Evolutionary conservation across 2,329 filamentous ascomycete genomes (phyloP).

Genomic region (Helotiales sp.): DNA sequence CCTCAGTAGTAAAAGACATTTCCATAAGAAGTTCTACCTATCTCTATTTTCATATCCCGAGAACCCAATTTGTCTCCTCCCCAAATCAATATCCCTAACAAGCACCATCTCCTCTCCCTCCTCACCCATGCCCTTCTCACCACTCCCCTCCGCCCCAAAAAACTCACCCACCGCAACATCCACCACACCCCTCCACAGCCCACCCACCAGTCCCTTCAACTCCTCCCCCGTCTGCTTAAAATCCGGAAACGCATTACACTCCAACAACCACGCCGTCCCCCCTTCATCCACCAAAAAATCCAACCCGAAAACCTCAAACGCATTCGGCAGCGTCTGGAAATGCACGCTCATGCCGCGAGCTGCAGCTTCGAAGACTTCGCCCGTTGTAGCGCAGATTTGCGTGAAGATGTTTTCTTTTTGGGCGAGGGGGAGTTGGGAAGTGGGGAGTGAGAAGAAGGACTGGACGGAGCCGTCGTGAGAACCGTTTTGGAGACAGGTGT

Average conservation of each 20-base stretch:
- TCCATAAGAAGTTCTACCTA: neutral
- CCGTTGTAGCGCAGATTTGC: conserved; percentile 76
- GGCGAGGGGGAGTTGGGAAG: conserved; percentile 17
- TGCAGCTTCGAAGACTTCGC: conserved; percentile 84
- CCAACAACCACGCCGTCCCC: conserved; percentile 75
- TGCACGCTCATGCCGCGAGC: conserved; percentile 83
- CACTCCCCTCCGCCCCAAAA: conserved; percentile 56
- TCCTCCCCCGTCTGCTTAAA: conserved; percentile 88
- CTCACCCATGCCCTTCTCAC: conserved; percentile 30
- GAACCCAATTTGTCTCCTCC: conserved; percentile 40
- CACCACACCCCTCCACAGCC: conserved; percentile 78
- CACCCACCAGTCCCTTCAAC: conserved; percentile 71
- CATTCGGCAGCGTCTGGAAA: conserved; percentile 87
- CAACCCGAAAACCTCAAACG: conserved; percentile 89
- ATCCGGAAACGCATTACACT: conserved; percentile 96
- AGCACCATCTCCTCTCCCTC: conserved; percentile 51
- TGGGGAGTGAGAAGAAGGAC: conserved; percentile 72
- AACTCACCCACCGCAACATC: conserved; percentile 70
- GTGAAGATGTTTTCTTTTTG: conserved; percentile 64
- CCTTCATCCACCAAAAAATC: conserved; percentile 81
- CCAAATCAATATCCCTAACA: conserved; percentile 60
- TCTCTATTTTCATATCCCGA: neutral
- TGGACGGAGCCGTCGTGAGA: conserved; percentile 69
- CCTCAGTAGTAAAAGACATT: neutral
- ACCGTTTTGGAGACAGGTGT: conserved; percentile 83